Evolutionary conservation across 768 basidiomycete genomes (phyloP).

Genomic region (Leccinum rimulosum): DNA sequence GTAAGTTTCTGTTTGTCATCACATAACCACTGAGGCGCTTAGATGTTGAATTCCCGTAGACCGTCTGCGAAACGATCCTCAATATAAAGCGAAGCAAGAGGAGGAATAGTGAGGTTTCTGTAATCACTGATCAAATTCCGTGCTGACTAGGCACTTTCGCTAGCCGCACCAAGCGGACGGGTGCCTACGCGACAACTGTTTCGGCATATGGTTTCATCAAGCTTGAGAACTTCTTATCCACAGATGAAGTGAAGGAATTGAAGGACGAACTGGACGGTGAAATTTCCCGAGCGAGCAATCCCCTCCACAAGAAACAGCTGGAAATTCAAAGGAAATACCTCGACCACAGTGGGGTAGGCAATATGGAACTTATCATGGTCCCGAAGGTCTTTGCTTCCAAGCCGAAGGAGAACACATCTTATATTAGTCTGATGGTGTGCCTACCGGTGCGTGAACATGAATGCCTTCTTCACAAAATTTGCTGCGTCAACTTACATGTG

Average conservation of each 20-base stretch:
- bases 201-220: constrained; percentile 21
- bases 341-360: constrained; percentile 3
- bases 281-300: constrained; percentile 2
- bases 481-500: neutral
- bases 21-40: too few relatives aligned
- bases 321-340: constrained; percentile 12
- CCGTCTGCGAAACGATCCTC: constrained; percentile 11
- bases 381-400: constrained; percentile 11
- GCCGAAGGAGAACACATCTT: constrained; percentile 10
- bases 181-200: constrained; percentile 14
- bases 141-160: neutral
- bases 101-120: constrained; percentile 14
- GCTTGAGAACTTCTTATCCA: constrained; percentile 11
- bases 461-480: neutral
- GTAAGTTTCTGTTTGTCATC: neutral
- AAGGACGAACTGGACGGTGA: constrained; percentile 10
- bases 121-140: neutral
- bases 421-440: constrained; percentile 9
- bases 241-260: constrained; percentile 11
- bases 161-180: constrained; percentile 13
- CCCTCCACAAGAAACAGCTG: constrained; percentile 14
- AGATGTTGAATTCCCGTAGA: neutral
- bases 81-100: constrained; percentile 9
- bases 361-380: constrained; percentile 20
- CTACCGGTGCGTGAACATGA: constrained; percentile 9